Evolutionary conservation across 208 protist genomes (phyloP).

Genomic region (Leishmania arabica): DNA sequence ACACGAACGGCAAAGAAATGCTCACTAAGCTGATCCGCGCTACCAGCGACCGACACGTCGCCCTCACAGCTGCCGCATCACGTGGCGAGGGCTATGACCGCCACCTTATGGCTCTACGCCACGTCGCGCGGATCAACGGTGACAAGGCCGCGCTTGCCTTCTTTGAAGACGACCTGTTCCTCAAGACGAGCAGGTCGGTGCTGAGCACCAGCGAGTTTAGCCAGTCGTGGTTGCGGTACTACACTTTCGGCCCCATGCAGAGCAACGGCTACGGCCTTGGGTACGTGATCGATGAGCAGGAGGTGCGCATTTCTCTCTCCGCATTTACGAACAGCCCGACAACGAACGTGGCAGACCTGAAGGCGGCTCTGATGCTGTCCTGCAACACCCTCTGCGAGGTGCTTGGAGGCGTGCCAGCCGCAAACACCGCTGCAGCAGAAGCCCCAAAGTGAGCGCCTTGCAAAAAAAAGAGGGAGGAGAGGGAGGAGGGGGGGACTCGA

Average conservation of each 20-base stretch:
- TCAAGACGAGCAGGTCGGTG: slow-evolving; percentile 40
- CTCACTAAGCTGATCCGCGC: slow-evolving; percentile 47
- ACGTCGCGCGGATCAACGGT: slow-evolving; percentile 57
- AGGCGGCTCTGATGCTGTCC: slow-evolving; percentile 24
- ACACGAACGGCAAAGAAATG: slow-evolving; percentile 39
- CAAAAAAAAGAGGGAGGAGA: background rate
- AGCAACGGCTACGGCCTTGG: slow-evolving; percentile 91
- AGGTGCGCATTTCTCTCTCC: slow-evolving; percentile 86
- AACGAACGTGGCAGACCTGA: slow-evolving; percentile 67
- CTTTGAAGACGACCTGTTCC: slow-evolving; percentile 82
- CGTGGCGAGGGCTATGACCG: slow-evolving; percentile 87
- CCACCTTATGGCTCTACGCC: slow-evolving; percentile 88
- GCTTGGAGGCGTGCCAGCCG: slow-evolving; percentile 10
- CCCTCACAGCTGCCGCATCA: slow-evolving; percentile 50
- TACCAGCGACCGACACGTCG: slow-evolving; percentile 55
- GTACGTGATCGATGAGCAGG: slow-evolving; percentile 90
- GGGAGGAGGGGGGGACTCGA: background rate
- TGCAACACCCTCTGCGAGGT: slow-evolving; percentile 26
- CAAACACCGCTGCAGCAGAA: background rate
- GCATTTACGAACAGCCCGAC: slow-evolving; percentile 80
- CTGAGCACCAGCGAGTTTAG: slow-evolving; percentile 76
- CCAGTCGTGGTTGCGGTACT: slow-evolving; percentile 72
- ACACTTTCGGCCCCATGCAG: slow-evolving; percentile 86
- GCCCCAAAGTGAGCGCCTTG: background rate
- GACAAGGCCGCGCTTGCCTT: slow-evolving; percentile 79